Evolutionary conservation across 2,329 filamentous ascomycete species (phyloP), one percentile per base, ranked within the genome.

Genomic region (Claviceps sp.): DNA sequence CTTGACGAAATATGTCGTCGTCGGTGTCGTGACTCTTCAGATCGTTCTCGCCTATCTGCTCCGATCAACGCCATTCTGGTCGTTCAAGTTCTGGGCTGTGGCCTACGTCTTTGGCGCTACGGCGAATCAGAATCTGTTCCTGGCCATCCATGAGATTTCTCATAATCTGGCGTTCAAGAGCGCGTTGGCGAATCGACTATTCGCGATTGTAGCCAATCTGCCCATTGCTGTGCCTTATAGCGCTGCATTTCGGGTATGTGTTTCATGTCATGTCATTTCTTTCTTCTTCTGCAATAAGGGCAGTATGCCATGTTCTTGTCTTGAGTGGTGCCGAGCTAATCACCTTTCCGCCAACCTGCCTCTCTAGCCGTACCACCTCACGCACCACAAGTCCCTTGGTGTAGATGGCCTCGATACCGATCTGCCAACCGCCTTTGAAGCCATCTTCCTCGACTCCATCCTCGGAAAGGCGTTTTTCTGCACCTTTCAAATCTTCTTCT

Each of bases 401-500:
- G 91, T 98, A 49, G 88, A 95, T 62, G 93, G 93, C 52, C 81
- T 98, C 44, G 93, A 98, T 68, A 95, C 91, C 45, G 93, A 98
- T 65, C 83, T 98, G 30, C 93, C 93, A 24, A 97, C 93, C 17
- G 82, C 87, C 48, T 70, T 96, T 49, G 93, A 98, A 73, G 91
- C 89, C 56, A 71, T 95, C 65, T 85, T 98, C 67, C 84, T 98
- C 62, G 87, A 98, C 74, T 96, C 89, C 7, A 84, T 98, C 61
- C 80, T 91, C 17, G 93, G 93, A 67, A 98, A 98, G 72, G 85
- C 93, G 59, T 98, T 98, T 75, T 98, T 98, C 78, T 91, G 87
- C 73, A 98, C 93, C 59, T 98, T 96, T 73, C 93, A 98, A 71
- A 96, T 98, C 68, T 80, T 98, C 66, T 98, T 98, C 78, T 98